Base-by-base conservation (phyloP, 2,329 filamentous ascomycete genomes). In the Trichoderma sp. region DNA sequence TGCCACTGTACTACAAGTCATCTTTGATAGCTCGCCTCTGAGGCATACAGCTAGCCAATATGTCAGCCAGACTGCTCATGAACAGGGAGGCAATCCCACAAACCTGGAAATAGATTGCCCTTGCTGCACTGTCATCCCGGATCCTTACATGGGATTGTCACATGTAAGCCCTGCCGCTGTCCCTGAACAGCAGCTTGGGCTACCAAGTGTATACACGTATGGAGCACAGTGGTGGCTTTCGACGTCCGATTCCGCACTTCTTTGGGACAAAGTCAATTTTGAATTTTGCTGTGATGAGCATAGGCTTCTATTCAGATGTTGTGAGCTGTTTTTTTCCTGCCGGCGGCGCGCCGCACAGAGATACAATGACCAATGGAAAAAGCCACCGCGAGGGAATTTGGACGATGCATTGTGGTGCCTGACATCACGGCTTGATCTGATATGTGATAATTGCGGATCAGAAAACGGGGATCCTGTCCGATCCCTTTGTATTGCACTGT, bases 181-280 rank as follows among this genome's bases (percentile, higher is more conserved):
- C 37, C 9, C 34, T 32, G 37, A 56, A 48, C 19, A 17, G 37
- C 19, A 48, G 50, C 50, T 45, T 34, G 5, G 32, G 25, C 8
- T 52, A 10, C 57, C 22, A 6, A 42, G 7, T 48, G 50, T 25
- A 56, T 39, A 64, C 35, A 29, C 29, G 29, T 54, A n/a, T n/a
- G n/a, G n/a, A n/a, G n/a, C n/a, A 19, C 52, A 54, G 29, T 4
- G 50, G 27, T 54, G 25, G 60, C 48, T 17, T 29, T 50, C 15
- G 17, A 56, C 6, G n/a, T 48, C 25, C 63, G 63, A 65, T 65
- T 52, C 39, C 17, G 52, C 63, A 48, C 37, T 45, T 45, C 9
- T 57, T 19, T 65, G 63, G 57, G 63, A 65, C 63, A 65, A 27
- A 57, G 45, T n/a, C 61, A 57, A 27, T 42, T 9, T 35, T 56